Base-by-base conservation (phyloP, 345 rosid species). In the Pugionium dolabratum region DNA sequence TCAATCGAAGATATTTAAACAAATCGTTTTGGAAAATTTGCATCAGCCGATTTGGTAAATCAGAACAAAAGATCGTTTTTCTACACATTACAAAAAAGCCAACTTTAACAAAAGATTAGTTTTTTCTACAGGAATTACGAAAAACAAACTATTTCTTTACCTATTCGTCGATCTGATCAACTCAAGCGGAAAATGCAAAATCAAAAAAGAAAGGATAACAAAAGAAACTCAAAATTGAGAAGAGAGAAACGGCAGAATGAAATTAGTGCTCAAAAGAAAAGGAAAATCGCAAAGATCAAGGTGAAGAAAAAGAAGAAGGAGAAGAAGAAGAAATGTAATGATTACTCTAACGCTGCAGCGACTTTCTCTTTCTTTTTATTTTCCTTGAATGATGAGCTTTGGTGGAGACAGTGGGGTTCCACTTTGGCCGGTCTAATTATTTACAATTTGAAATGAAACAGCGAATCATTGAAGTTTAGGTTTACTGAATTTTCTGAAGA, bases 341-440 rank as follows among this genome's bases (percentile, higher is more conserved):
- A 71, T 71, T n/a, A 56, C 4, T 44, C 39, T 9, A 58, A 61
- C 26, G 60, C 48, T 45, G 44, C 37, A 31, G 9, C 18, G 18
- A 18, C 51, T 6, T 28, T 55, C 2, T 26, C 7, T 43, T 26
- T 54, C 42, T 8, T 3, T 9, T 6, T 34, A 18, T 28, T 43
- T 1, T n/a, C 0, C 9, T 7, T 18, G 9, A 2, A 28, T 43
- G 39, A 28, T 8, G 46, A 43, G 66, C 46, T 52, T 60, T 69
- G 49, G 63, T 54, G 54, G 70, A 72, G 71, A 72, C 66, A 64
- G 76, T n/a, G 70, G 64, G 76, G 70, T 64, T 72, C 76, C 76
- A 72, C 76, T 64, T 64, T 57, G 54, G 59, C 70, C 70, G 18
- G 66, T 64, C 70, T 64, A 27, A 41, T 49, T 39, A 57, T 48